phyloP scores from a whole-genome alignment of 1,139 yeast genomes.

The Dujonia santamariae region DNA sequence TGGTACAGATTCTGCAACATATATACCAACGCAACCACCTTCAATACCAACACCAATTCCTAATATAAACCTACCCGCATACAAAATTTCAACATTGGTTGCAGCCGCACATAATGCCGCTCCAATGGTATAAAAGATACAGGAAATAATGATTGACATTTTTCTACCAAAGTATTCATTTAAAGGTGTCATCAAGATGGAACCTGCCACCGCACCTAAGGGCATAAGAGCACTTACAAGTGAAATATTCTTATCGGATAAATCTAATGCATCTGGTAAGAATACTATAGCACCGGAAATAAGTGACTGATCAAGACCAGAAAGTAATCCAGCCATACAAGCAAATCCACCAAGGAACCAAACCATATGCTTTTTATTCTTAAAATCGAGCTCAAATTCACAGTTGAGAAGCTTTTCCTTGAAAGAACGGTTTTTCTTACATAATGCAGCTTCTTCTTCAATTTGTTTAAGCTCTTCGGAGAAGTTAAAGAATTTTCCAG shows the following conservation, averaged over 20 bases:
- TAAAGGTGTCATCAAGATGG: constrained; percentile 46
- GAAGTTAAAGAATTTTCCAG: constrained; percentile 19
- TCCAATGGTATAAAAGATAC: constrained; percentile 55
- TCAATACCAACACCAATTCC: constrained; percentile 55
- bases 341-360: constrained; percentile 49
- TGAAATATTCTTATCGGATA: constrained; percentile 34
- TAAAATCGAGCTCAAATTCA: constrained; percentile 31
- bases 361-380: constrained; percentile 44
- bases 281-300: constrained; percentile 58
- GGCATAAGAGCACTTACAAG: constrained; percentile 58
- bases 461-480: constrained; percentile 24
- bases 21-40: constrained; percentile 59
- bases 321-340: constrained; percentile 56
- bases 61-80: constrained; percentile 53
- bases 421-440: constrained; percentile 17
- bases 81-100: constrained; percentile 37
- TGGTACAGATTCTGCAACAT: constrained; percentile 59
- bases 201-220: constrained; percentile 55
- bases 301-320: constrained; percentile 56
- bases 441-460: constrained; percentile 18
- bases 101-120: constrained; percentile 55
- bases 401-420: constrained; percentile 19
- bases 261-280: constrained; percentile 35
- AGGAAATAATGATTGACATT: constrained; percentile 48
- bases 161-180: constrained; percentile 54